A percentile compares a stretch with the other conserved stretches of the same genome.
These are phyloP conservation scores for Trichoderma harzianum DNA, from an alignment of 2,329 filamentous ascomycete genomes.

Conservation along the genomic window DNA sequence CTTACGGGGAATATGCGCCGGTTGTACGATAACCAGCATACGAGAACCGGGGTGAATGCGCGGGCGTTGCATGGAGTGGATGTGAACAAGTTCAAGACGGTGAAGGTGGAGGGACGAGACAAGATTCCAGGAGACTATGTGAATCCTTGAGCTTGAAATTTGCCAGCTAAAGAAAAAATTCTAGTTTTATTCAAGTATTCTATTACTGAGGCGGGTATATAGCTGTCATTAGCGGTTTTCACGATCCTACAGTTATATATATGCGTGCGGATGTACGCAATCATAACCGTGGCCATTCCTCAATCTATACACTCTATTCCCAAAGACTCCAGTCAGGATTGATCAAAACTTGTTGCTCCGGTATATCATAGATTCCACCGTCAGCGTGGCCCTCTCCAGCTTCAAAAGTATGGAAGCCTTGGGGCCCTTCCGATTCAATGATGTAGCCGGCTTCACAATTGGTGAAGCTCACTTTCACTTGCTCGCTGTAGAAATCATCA, in stretches of 20 bases:
- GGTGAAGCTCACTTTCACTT: constrained; percentile 47
- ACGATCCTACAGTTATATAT: not conserved
- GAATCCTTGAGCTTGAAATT: constrained; percentile 35
- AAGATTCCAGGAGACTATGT: constrained; percentile 35
- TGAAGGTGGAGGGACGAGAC: constrained; percentile 28
- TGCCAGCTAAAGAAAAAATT: not conserved
- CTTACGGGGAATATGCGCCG: constrained; percentile 29
- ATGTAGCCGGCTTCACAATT: constrained; percentile 56
- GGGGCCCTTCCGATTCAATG: constrained; percentile 51
- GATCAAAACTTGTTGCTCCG: not conserved
- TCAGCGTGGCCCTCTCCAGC: not conserved
- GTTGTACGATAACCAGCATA: constrained; percentile 16
- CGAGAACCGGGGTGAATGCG: constrained; percentile 36
- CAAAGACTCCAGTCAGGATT: constrained; percentile 11
- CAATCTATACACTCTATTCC: not conserved
- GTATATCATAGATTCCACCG: not conserved
- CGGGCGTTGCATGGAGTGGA: constrained; percentile 40
- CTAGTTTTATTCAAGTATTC: not conserved
- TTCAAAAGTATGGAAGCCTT: constrained; percentile 22
- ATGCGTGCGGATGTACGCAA: not conserved
- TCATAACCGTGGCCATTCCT: not conserved
- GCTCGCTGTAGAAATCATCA: constrained; percentile 49
- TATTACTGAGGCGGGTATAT: not conserved
- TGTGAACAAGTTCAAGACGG: constrained; percentile 25
- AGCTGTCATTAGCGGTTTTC: not conserved